phyloP scores from a whole-genome alignment of 2,329 filamentous ascomycete genomes.

The Penicillium sp. region DNA sequence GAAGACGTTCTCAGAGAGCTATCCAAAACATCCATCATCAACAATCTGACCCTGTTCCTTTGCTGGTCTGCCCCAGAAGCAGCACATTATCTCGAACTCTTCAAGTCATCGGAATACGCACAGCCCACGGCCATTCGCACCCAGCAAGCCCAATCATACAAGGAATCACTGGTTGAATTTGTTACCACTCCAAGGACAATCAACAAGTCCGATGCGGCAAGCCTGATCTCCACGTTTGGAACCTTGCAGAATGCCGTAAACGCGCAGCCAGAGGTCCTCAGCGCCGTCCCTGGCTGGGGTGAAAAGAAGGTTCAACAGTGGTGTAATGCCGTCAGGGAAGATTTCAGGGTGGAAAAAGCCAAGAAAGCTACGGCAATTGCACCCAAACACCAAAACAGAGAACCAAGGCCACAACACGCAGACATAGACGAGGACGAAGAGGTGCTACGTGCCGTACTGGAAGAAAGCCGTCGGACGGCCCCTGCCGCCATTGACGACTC shows the following conservation, averaged over 20 bases:
- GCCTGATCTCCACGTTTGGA: constrained; percentile 85
- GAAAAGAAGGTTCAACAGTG: constrained; percentile 89
- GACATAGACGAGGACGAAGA: constrained; percentile 45
- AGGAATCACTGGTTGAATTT: constrained; percentile 84
- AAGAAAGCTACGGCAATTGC: constrained; percentile 49
- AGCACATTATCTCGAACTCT: constrained; percentile 86
- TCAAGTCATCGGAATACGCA: constrained; percentile 90
- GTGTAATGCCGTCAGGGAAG: constrained; percentile 75
- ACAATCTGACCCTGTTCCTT: constrained; percentile 84
- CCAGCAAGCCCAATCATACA: constrained; percentile 75
- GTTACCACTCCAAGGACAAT: constrained; percentile 83
- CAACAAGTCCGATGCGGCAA: constrained; percentile 91
- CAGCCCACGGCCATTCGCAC: constrained; percentile 76
- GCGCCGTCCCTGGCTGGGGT: constrained; percentile 84
- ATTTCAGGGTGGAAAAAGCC: constrained; percentile 70
- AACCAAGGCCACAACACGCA: constrained; percentile 10
- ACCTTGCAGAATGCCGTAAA: constrained; percentile 82
- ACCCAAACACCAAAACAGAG: constrained; percentile 22
- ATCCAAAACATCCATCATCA: constrained; percentile 85
- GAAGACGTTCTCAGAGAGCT: constrained; percentile 85
- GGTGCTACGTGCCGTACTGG: constrained; percentile 34
- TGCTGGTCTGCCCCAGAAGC: constrained; percentile 95
- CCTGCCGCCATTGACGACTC: constrained; percentile 5
- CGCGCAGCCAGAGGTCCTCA: constrained; percentile 77
- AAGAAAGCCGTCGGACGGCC: constrained; percentile 21